Base-by-base conservation (phyloP, 106 monocot genomes). In the Iris macrosiphon region DNA sequence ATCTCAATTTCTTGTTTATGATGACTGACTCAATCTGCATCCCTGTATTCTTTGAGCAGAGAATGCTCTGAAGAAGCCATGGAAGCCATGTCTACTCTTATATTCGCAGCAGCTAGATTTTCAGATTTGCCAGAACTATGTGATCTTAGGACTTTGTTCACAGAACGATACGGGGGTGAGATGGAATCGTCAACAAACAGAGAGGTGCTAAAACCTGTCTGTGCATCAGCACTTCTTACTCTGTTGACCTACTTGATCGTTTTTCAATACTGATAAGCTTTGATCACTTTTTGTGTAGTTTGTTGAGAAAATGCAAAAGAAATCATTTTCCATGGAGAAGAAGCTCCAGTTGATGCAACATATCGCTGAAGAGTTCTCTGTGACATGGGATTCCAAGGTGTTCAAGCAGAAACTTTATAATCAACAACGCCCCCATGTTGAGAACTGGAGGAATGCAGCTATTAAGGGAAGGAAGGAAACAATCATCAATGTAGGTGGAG, bases 81-180 rank as follows among this genome's bases (percentile, higher is more conserved):
- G 67, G 93, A 93, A 74, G 71, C 83, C 29, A 48, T 93, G 11
- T 50, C 87, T 38, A 93, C 93, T 58, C 56, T 93, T 41, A 80
- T 87, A 40, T 87, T 78, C 72, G 93, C 93, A 45, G 83, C 93
- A 16, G 93, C 93, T 20, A 87, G 93, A 69, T 83, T 87, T 53
- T 55, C 93, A 3, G 83, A 93, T 70, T 60, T 93, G 46, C 93
- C 87, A 29, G 93, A 93, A 67, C 61, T 93, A 52, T 74, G 53
- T 64, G 69, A 84, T 56, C 74, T 93, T 15, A 68, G 93, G 49
- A 72, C 45, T 52, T 35, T 40, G 1, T 93, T 93, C 28, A 67
- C 33, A 15, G 62, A 67, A 55, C 66, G 79, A 59, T 87, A 80
- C 51, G 80, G 83, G 15, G 62, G 69, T 81, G 5, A 23, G 0